A percentile compares a stretch with the other conserved stretches of the same genome.
Evolutionary conservation across 1,284 basidiomycete species (phyloP).

Genomic region (Puccinia coronata): DNA sequence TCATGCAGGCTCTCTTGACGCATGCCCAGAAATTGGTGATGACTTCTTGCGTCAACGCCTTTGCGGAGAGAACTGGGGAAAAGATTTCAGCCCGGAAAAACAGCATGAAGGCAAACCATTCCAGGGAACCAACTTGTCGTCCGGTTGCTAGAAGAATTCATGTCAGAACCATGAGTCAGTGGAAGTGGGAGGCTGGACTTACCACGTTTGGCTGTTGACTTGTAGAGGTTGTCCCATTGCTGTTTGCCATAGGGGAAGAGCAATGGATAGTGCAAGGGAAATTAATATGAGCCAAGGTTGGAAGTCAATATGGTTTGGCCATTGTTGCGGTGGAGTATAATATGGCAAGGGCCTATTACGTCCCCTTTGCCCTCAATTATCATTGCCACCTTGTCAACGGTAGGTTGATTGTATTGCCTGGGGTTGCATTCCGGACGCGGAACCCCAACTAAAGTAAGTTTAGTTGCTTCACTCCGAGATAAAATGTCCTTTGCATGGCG

Average conservation of each 20-base stretch:
- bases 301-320: background rate
- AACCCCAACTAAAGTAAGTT: too few relatives aligned
- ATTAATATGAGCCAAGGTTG: background rate
- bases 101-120: slow-evolving; percentile 1
- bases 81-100: background rate
- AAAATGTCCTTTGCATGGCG: too few relatives aligned
- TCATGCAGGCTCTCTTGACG: too few relatives aligned
- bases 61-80: background rate
- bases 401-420: background rate
- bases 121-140: too few relatives aligned
- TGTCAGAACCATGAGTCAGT: background rate
- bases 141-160: too few relatives aligned
- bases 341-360: background rate
- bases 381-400: background rate
- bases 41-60: background rate
- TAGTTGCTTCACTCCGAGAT: too few relatives aligned
- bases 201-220: background rate
- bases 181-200: background rate
- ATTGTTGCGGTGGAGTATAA: background rate
- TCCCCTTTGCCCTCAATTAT: background rate
- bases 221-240: background rate
- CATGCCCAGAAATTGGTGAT: too few relatives aligned
- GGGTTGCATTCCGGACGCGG: too few relatives aligned
- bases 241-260: slow-evolving; percentile 22
- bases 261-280: background rate